A percentile compares a stretch with the other conserved stretches of the same genome.
These are phyloP conservation scores for Cerrena zonata DNA, from an alignment of 1,284 basidiomycete species.

Conservation along the genomic window DNA sequence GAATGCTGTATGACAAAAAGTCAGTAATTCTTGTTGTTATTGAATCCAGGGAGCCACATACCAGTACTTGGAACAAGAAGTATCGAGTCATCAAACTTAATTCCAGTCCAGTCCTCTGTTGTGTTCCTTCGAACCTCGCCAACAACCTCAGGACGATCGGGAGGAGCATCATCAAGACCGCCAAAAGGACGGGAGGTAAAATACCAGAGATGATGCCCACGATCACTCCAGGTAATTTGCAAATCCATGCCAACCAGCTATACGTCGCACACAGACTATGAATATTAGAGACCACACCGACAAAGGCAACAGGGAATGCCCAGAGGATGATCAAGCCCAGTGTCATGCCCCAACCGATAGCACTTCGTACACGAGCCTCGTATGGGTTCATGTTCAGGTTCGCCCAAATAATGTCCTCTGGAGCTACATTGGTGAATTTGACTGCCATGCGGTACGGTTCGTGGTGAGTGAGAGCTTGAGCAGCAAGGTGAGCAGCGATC, in stretches of 20 bases:
- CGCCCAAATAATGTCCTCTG: constrained; percentile 85
- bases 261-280: constrained; percentile 60
- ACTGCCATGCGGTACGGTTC: constrained; percentile 73
- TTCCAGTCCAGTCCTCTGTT: constrained; percentile 77
- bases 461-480: constrained; percentile 68
- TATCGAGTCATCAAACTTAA: constrained; percentile 86
- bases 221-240: constrained; percentile 53
- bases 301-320: constrained; percentile 78
- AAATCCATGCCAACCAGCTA: constrained; percentile 81
- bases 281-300: constrained; percentile 83
- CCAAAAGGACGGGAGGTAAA: constrained; percentile 78
- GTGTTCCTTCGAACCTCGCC: constrained; percentile 76
- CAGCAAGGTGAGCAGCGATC: constrained; percentile 86
- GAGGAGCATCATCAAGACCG: constrained; percentile 86
- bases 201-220: constrained; percentile 89
- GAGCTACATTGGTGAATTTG: constrained; percentile 69
- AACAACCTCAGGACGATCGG: constrained; percentile 81
- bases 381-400: constrained; percentile 88
- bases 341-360: constrained; percentile 58
- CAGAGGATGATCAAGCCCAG: constrained; percentile 66
- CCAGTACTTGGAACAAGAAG: constrained; percentile 88
- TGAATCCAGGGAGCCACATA: constrained; percentile 25
- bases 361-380: constrained; percentile 64
- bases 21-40: not conserved
- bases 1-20: constrained; percentile 60